phyloP scores from a whole-genome alignment of 352 stramenopile genomes.

The Pythium angustatum region DNA sequence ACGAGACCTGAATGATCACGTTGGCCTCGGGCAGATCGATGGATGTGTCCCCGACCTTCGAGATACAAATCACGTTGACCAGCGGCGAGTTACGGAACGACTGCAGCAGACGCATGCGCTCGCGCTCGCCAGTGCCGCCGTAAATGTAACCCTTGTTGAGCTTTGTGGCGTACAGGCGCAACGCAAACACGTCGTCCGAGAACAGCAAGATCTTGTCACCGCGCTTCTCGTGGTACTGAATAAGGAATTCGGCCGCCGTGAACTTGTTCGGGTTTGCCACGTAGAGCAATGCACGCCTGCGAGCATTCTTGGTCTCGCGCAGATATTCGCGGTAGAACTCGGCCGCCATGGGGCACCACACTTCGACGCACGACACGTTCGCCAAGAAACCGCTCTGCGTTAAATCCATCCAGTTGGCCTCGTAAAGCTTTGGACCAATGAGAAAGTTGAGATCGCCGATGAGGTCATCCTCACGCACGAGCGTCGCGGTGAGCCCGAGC shows the following conservation, averaged over 20 bases:
- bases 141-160: conserved; percentile 95
- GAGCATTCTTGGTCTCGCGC: conserved; percentile 84
- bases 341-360: conserved; percentile 98
- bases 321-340: conserved; percentile 96
- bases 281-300: conserved; percentile 95
- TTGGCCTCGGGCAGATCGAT: conserved; percentile 99
- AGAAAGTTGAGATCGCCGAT: conserved; percentile 99
- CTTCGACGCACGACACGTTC: conserved; percentile 98
- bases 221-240: conserved; percentile 96
- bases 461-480: conserved; percentile 98
- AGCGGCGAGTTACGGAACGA: conserved; percentile 83
- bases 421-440: conserved; percentile 96
- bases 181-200: conserved; percentile 97
- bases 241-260: conserved; percentile 94
- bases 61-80: conserved; percentile 91
- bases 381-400: conserved; percentile 96
- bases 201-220: conserved; percentile 99
- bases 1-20: conserved; percentile 99
- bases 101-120: conserved; percentile 86
- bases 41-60: conserved; percentile 97
- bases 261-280: conserved; percentile 99
- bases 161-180: conserved; percentile 94
- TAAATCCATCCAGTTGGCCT: conserved; percentile 99
- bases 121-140: conserved; percentile 93
- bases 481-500: conserved; percentile 97